Evolutionary conservation across 2,329 filamentous ascomycete genomes (phyloP).

Genomic region (Talaromyces sp.): DNA sequence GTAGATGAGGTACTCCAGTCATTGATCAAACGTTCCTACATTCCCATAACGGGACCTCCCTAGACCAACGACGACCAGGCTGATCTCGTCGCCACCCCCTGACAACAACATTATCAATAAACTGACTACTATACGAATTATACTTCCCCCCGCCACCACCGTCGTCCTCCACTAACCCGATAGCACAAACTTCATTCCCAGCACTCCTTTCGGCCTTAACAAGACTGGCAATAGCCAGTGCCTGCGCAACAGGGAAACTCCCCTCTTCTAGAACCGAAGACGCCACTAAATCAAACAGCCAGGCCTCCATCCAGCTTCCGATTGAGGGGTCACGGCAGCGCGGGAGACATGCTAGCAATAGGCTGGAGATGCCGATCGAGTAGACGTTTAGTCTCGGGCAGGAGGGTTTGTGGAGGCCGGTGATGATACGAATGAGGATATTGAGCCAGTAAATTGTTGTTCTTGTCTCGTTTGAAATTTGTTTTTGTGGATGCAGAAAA

Average conservation of each 20-base stretch:
- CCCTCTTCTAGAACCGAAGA: background rate
- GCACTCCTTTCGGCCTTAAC: background rate
- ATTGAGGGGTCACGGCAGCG: background rate
- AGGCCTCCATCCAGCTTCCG: background rate
- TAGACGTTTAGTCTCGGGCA: background rate
- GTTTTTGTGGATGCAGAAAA: background rate
- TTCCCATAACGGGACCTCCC: background rate
- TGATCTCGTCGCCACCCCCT: slow-evolving; percentile 29
- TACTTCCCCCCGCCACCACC: background rate
- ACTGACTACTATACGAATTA: slow-evolving; percentile 4
- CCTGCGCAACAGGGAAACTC: background rate
- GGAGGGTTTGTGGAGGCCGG: background rate
- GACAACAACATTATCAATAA: background rate
- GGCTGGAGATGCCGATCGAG: background rate
- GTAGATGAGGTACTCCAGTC: background rate
- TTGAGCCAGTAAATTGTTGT: background rate
- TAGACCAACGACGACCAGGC: slow-evolving; percentile 45
- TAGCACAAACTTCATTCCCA: background rate
- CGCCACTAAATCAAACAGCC: background rate
- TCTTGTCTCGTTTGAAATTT: background rate
- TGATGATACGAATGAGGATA: background rate
- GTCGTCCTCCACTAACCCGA: background rate
- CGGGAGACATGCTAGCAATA: background rate
- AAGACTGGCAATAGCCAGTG: background rate
- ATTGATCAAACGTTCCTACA: background rate